Evolutionary conservation across 2,329 filamentous ascomycete species (phyloP), one percentile per base, ranked within the genome.

Genomic region (Clonostachys rosea): DNA sequence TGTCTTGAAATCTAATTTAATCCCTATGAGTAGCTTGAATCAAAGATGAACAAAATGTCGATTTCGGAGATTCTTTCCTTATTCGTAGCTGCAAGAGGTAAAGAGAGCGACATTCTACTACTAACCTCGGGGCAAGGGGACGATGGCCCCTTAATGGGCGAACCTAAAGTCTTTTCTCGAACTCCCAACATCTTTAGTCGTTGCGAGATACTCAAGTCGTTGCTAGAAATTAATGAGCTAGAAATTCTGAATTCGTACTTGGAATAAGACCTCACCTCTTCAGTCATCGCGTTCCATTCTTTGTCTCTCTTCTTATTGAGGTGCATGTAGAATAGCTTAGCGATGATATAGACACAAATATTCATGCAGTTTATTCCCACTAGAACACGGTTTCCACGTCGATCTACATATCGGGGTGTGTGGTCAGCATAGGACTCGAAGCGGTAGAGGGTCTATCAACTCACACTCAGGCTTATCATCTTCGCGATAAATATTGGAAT

Each of bases 371-470:
- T 63, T n/a, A 83, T 66, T 0, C 55, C 73, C n/a, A 85, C 67
- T 2, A 84, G 59, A 1, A 74, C 67, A 40, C 67, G 70, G 54
- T 85, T 84, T 2, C 79, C 81, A 1, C 70, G 42, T 4, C 44
- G 41, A 24, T 50, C 45, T 47, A 9, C 46, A 17, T n/a, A 24
- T 36, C 13, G 37, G 9, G 5, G 5, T 17, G 16, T 14, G 8
- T 20, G 30, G 24, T 11, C n/a, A 30, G 10, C 5, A 33, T 12
- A 30, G 16, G 6, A 30, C 24, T 30, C 8, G 12, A 36, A 16
- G 66, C 9, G 12, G n/a, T 11, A 11, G n/a, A 6, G 6, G 24
- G 3, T 10, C 9, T 30, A 12, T n/a, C 5, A 42, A 30, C 55
- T 39, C 52, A 64, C 63, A 57, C 17, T 49, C 46, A 0, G 55